Base-by-base conservation (phyloP, 2,329 filamentous ascomycete genomes). In the Curvularia sp. region DNA sequence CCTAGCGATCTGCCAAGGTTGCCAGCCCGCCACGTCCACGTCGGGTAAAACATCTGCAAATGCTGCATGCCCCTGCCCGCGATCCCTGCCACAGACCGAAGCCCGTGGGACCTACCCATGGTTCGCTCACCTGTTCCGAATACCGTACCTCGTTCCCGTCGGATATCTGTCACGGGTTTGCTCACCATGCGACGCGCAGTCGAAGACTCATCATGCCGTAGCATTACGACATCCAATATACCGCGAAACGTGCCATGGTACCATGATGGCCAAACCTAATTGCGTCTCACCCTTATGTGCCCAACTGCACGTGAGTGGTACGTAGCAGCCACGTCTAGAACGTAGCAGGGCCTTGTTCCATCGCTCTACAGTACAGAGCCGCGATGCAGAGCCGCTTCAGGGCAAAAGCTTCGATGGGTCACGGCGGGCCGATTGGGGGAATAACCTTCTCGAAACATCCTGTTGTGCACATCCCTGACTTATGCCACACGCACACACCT, bases 21-120 rank as follows among this genome's bases (percentile, higher is more conserved):
- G 32, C 21, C 46, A 46, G 49, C 47, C 52, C 43, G 47, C 19
- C 15, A 23, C 38, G 57, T 62, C 63, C 23, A 36, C 13, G 63
- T 66, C 45, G 48, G 67, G 72, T 42, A 71, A 66, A 23, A 43
- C 48, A 56, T 43, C 53, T 51, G 61, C 69, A 72, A 34, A 43
- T 53, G 51, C 53, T 67, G 65, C 67, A 69, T 64, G 28, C 47
- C 23, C 41, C 46, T 67, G 21, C 1, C 23, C 41, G n/a, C 19
- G 7, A 39, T 25, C 23, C 50, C 36, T 15, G 45, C 19, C 18
- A 19, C 45, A n/a, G 21, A 49, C 45, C 41, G 23, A 27, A 38
- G 38, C 13, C 43, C 48, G 43, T 46, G 34, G 46, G 39, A 23
- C 46, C 45, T 32, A 47, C 21, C 38, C 53, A 51, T 63, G 45